phyloP scores from a whole-genome alignment of 495 filamentous ascomycete genomes.

The Elaphomyces granulatus region DNA sequence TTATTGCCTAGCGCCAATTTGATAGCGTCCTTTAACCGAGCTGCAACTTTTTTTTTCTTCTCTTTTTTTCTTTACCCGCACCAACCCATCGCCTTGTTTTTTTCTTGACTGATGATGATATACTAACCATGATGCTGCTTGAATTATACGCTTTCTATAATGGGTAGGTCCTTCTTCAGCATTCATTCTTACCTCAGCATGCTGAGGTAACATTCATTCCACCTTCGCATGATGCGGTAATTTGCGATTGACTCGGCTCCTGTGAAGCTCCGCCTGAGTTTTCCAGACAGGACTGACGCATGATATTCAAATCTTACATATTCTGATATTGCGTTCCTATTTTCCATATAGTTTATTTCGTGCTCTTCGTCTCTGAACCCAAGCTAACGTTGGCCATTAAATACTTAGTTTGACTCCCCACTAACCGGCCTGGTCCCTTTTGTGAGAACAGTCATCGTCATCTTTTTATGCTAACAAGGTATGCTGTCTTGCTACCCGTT shows the following conservation, averaged over 20 bases:
- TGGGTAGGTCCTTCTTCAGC: slow-evolving; percentile 7
- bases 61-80: not conserved
- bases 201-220: not conserved
- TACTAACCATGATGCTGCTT: no score
- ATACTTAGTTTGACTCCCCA: not conserved
- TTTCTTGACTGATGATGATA: no score
- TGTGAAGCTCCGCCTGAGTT: slow-evolving; percentile 79
- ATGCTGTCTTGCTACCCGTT: not conserved
- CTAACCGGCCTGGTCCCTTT: not conserved
- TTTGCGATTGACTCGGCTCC: slow-evolving; percentile 86
- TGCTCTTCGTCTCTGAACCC: not conserved
- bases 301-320: slow-evolving; percentile 98
- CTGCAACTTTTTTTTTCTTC: slow-evolving; percentile 16
- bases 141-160: no score
- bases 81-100: slow-evolving; percentile 12
- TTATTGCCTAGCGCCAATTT: not conserved
- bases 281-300: slow-evolving; percentile 52
- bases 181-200: not conserved
- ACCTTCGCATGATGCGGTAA: slow-evolving; percentile 72
- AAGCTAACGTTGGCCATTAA: slow-evolving; percentile 2
- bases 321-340: slow-evolving; percentile 48
- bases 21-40: slow-evolving; percentile 4
- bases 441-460: not conserved
- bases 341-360: slow-evolving; percentile 7
- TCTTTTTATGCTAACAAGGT: slow-evolving; percentile 1